Percentiles rank a stretch among this genome's conserved stretches.
Conservation (phyloP, 345 rosid genomes). For the Excoecaria cochinchinensis region DNA sequence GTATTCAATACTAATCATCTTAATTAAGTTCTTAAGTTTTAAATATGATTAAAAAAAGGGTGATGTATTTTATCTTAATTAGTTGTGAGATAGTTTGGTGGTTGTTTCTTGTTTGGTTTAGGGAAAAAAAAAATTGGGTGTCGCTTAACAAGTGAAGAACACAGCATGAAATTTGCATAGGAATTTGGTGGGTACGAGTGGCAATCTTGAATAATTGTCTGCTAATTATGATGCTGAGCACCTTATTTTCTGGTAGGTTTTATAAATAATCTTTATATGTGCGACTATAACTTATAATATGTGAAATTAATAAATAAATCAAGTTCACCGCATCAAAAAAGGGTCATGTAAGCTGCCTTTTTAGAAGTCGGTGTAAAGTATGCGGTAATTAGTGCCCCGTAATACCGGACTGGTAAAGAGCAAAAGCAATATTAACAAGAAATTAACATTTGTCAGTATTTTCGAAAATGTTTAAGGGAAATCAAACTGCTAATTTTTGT, state of each 20-base stretch:
- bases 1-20: no score
- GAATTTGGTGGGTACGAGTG: not conserved
- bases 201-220: conserved; percentile 5
- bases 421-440: no score
- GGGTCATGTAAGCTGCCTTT: conserved; percentile 4
- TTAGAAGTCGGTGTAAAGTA: not conserved
- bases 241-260: conserved; percentile 13
- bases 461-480: no score
- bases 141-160: not conserved
- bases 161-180: not conserved
- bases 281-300: not conserved
- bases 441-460: no score
- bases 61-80: no score
- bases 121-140: not conserved
- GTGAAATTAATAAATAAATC: not conserved
- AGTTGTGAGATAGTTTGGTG: no score
- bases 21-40: no score
- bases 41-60: no score
- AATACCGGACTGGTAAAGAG: not conserved
- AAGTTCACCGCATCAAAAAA: conserved; percentile 8
- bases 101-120: no score
- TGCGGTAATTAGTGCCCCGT: not conserved
- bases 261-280: not conserved
- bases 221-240: not conserved
- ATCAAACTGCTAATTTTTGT: no score